These are phyloP conservation scores for Perilla frutescens DNA, from an alignment of 257 asterid species.

Conservation along the genomic window DNA sequence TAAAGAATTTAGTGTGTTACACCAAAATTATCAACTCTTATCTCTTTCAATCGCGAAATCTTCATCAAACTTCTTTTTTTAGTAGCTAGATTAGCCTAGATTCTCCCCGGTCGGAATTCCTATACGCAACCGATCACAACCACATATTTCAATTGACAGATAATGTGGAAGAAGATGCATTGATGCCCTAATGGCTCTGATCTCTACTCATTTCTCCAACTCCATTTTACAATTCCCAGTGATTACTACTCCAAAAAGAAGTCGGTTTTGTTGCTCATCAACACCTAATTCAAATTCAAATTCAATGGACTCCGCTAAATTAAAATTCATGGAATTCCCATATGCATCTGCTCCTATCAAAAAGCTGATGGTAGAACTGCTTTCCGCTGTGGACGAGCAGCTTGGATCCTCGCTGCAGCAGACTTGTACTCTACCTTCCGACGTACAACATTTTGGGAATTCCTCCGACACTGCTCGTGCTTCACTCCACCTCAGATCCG, in stretches of 20 bases:
- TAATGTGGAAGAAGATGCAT: not conserved
- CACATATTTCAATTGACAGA: not conserved
- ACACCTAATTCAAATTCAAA: constrained; percentile 26
- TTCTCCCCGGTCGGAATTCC: too few relatives aligned
- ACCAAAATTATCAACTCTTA: too few relatives aligned
- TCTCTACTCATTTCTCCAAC: not conserved
- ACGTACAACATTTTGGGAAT: constrained; percentile 61
- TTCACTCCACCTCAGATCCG: constrained; percentile 71
- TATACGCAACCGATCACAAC: too few relatives aligned
- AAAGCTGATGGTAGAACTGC: constrained; percentile 68
- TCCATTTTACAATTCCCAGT: constrained; percentile 15
- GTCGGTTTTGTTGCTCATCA: constrained; percentile 33
- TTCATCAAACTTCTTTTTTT: too few relatives aligned
- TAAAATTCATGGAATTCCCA: constrained; percentile 76
- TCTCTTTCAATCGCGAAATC: too few relatives aligned
- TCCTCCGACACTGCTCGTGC: constrained; percentile 58
- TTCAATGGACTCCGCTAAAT: constrained; percentile 46
- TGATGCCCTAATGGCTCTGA: not conserved
- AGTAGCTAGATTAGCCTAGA: too few relatives aligned
- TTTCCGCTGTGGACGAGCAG: constrained; percentile 64
- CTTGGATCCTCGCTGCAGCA: constrained; percentile 59
- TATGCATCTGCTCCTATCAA: constrained; percentile 61
- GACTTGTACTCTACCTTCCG: constrained; percentile 69
- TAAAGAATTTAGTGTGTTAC: too few relatives aligned
- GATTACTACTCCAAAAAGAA: constrained; percentile 8